Evolutionary conservation across 208 protist species (phyloP), one percentile per base, ranked within the genome.

Genomic region (Crithidia thermophila): DNA sequence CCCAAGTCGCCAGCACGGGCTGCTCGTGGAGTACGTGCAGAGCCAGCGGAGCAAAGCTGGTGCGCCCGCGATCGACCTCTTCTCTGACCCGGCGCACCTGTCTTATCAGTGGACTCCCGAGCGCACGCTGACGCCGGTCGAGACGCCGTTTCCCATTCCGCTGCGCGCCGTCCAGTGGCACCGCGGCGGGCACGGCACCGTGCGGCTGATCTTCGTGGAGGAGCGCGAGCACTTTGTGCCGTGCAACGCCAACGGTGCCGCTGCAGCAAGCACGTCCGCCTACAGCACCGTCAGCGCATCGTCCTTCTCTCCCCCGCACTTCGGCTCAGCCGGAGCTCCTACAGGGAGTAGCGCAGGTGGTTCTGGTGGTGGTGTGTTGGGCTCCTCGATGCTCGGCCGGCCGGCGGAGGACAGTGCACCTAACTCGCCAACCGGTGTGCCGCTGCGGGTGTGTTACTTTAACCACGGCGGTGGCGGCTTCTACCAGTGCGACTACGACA

Each of bases 401-500:
- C 28, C 30, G 16, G 18, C 25, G 3, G 45, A 30, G 13, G 34
- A 10, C 23, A 39, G 50, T 20, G 11, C 6, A 3, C 28, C 45
- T 9, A 20, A 31, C 11, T 49, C 43, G 45, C 23, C 36, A 1
- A 21, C 0, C 34, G 16, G 28, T 8, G 7, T 1, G 3, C 20
- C 20, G 10, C 39, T 45, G 28, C 42, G 36, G 11, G 31, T 80
- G 10, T 74, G 70, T 27, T 89, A 84, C 75, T 87, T 92, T 65
- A 85, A 92, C 56, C 57, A 75, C 31, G 73, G 75, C 45, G 86
- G 75, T 34, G 47, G 67, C n/a, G 81, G 72, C 21, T 65, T 85
- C 20, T 52, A 82, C 37, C 81, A 78, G 21, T 92, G 79, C 69
- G 86, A 92, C 70, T 85, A 87, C 72, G 86, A 92, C 55, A 68